Percentiles rank a stretch among this genome's conserved stretches.
Evolutionary conservation across 768 basidiomycete species (phyloP).

Genomic region (Agaricus subrufescens): DNA sequence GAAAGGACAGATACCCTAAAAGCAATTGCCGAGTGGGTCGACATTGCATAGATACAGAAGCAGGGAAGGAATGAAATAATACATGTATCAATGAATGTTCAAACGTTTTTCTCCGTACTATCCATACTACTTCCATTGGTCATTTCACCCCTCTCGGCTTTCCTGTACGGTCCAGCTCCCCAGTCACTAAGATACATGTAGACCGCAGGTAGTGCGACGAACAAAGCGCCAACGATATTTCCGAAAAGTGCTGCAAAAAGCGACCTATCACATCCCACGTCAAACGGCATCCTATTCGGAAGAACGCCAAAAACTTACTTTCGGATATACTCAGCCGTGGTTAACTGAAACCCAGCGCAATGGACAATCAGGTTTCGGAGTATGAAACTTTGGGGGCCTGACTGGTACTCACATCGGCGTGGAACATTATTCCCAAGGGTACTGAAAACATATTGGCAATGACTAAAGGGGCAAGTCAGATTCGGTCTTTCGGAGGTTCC

Average conservation of each 20-base stretch:
- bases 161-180: constrained; percentile 27
- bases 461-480: constrained; percentile 29
- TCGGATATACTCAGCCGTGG: constrained; percentile 53
- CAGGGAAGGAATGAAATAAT: neutral
- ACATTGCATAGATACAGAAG: constrained; percentile 1
- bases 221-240: constrained; percentile 60
- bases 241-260: constrained; percentile 62
- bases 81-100: neutral
- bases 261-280: constrained; percentile 32
- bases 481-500: neutral
- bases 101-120: neutral
- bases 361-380: neutral
- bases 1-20: constrained; percentile 44
- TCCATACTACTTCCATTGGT: constrained; percentile 10
- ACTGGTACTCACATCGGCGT: constrained; percentile 46
- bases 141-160: constrained; percentile 32
- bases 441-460: constrained; percentile 77
- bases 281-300: neutral
- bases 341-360: constrained; percentile 29
- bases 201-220: constrained; percentile 59
- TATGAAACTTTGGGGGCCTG: neutral
- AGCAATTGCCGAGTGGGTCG: constrained; percentile 47
- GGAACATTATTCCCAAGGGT: constrained; percentile 67
- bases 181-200: constrained; percentile 58
- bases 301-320: constrained; percentile 40